These are phyloP conservation scores for Debaryomyces subglobosus DNA, from an alignment of 1,139 yeast genomes.

Conservation along the genomic window DNA sequence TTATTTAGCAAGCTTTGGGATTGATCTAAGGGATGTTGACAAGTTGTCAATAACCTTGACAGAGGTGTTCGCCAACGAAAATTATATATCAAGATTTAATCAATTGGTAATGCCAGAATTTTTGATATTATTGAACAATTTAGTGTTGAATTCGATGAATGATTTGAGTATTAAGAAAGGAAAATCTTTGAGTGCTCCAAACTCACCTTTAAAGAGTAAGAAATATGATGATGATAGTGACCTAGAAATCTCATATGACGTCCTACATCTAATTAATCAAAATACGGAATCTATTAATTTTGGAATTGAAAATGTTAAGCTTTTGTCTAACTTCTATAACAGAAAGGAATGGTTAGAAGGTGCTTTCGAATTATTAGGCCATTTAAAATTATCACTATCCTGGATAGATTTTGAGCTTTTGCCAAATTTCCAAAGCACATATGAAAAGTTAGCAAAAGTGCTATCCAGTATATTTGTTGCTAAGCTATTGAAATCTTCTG, in stretches of 20 bases:
- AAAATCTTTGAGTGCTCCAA: constrained; percentile 41
- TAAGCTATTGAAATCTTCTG: constrained; percentile 22
- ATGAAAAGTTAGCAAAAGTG: constrained; percentile 26
- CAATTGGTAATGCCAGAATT: constrained; percentile 44
- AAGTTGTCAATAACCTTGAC: constrained; percentile 1
- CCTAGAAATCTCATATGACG: constrained; percentile 32
- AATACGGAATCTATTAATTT: constrained; percentile 33
- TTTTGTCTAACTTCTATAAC: constrained; percentile 27
- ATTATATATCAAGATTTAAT: constrained; percentile 10
- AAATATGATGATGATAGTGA: constrained; percentile 15
- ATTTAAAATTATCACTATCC: constrained; percentile 30
- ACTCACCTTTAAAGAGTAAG: constrained; percentile 28
- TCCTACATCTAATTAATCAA: constrained; percentile 38
- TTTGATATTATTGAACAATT: constrained; percentile 39
- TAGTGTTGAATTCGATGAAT: constrained; percentile 41
- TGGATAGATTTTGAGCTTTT: constrained; percentile 29
- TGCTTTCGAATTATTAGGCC: constrained; percentile 40
- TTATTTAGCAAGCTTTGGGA: constrained; percentile 46
- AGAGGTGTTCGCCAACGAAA: constrained; percentile 5
- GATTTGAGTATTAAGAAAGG: constrained; percentile 37
- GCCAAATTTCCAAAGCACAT: constrained; percentile 25
- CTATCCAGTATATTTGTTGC: constrained; percentile 38
- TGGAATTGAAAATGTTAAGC: constrained; percentile 30
- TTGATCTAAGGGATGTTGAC: constrained; percentile 20
- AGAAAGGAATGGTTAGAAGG: constrained; percentile 45